Base-by-base conservation (phyloP, 768 basidiomycete genomes). In the Amanita rubescens region DNA sequence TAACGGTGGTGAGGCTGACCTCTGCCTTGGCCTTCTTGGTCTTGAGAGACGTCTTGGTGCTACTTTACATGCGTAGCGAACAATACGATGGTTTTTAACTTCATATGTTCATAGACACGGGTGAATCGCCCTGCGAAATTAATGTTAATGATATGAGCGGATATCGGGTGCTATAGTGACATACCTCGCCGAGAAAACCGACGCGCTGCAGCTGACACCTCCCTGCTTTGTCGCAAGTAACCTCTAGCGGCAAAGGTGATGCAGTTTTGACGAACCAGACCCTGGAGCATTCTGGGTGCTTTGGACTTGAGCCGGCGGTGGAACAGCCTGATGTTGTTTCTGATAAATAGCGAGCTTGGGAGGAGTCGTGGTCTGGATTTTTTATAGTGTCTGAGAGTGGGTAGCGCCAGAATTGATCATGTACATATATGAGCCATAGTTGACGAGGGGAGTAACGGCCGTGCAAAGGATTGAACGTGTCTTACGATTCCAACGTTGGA, bases 21-120 rank as follows among this genome's bases (percentile, higher is more conserved):
- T 97, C 97, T 15, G 93, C 94, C 70, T 95, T 95, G 20, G 92
- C 94, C 68, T 97, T 97, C 73, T 92, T 95, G 15, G 92, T 92
- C 72, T 90, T 89, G 59, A 99, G 78, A 27, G 90, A 91, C 22
- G 78, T 75, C 71, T 94, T 93, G n/a, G 88, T 89, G 58, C 87
- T 42, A 96, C 94, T 72, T 99, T 97, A 70, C 94, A 89, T 11
- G 94, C 94, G 49, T 84, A 75, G 35, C 84, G 74, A 20, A 71
- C 67, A 14, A 85, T 86, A 44, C 76, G 71, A 9, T 66, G 60
- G 60, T 93, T 90, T 64, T 84, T 81, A n/a, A 93, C 88, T n/a
- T n/a, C n/a, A n/a, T n/a, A n/a, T n/a, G n/a, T 72, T 96, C 91
- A 62, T 95, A 99, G 3, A 99, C 95, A 34, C 94, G 80, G 1